These are phyloP conservation scores for Talaromyces nanjingensis DNA, from an alignment of 495 filamentous ascomycete genomes.

Conservation along the genomic window DNA sequence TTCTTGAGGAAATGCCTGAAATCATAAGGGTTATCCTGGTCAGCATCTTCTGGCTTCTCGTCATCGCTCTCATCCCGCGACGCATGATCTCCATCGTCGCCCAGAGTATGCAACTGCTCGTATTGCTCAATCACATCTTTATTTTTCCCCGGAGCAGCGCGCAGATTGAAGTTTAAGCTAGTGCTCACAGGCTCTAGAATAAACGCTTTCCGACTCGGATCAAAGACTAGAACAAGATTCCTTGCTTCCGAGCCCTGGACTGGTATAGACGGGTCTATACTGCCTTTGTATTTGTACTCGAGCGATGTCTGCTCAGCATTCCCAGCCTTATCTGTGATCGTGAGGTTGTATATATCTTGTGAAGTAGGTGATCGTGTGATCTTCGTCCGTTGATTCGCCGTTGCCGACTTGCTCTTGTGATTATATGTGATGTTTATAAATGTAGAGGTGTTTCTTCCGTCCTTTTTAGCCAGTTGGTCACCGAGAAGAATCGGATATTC, in stretches of 20 bases:
- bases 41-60: slow-evolving; percentile 37
- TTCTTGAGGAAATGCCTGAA: slow-evolving; percentile 51
- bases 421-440: slow-evolving; percentile 44
- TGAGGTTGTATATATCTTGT: slow-evolving; percentile 39
- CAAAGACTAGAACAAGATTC: slow-evolving; percentile 45
- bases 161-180: slow-evolving; percentile 52
- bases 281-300: slow-evolving; percentile 45
- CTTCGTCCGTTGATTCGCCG: slow-evolving; percentile 28
- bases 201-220: slow-evolving; percentile 41
- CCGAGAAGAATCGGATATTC: slow-evolving; percentile 42
- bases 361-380: slow-evolving; percentile 34
- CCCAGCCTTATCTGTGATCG: slow-evolving; percentile 41
- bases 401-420: slow-evolving; percentile 45
- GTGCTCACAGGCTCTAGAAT: slow-evolving; percentile 45
- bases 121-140: slow-evolving; percentile 39
- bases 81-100: slow-evolving; percentile 29
- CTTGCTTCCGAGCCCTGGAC: slow-evolving; percentile 24
- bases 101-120: slow-evolving; percentile 36
- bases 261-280: slow-evolving; percentile 31
- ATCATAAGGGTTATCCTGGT: slow-evolving; percentile 51
- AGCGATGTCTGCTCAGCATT: slow-evolving; percentile 32
- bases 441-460: slow-evolving; percentile 15
- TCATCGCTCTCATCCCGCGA: slow-evolving; percentile 37
- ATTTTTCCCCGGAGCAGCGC: slow-evolving; percentile 39
- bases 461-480: slow-evolving; percentile 28